Conservation (phyloP, 768 basidiomycete genomes). For the Tulasnella sp. region DNA sequence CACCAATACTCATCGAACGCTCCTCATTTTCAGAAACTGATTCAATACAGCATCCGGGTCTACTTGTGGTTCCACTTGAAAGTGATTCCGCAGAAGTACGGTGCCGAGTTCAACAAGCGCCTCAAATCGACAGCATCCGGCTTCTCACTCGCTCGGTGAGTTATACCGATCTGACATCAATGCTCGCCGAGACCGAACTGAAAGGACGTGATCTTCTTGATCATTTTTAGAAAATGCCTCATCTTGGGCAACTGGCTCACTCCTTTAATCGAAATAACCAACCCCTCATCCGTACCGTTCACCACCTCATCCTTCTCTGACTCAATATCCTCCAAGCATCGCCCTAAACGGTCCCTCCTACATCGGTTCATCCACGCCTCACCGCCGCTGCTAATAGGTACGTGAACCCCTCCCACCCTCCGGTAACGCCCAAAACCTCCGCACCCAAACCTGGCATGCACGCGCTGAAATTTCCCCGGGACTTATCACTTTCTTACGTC, state of each 20-base stretch:
- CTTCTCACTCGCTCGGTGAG: slow-evolving; percentile 73
- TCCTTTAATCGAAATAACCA: slow-evolving; percentile 70
- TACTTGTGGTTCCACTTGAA: slow-evolving; percentile 67
- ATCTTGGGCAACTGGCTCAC: slow-evolving; percentile 84
- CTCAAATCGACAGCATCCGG: slow-evolving; percentile 65
- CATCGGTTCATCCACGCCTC: slow-evolving; percentile 77
- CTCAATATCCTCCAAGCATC: slow-evolving; percentile 21
- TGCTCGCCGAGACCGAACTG: slow-evolving; percentile 8
- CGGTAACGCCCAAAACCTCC: slow-evolving; percentile 12
- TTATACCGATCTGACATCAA: slow-evolving; percentile 17
- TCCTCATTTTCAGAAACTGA: slow-evolving; percentile 64
- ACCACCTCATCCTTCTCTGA: slow-evolving; percentile 42
- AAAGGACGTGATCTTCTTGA: too few species aligned
- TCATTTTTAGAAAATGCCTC: slow-evolving; percentile 65
- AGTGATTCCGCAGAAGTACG: slow-evolving; percentile 40
- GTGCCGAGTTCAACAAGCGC: slow-evolving; percentile 57
- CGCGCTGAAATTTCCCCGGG: not conserved
- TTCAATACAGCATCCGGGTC: slow-evolving; percentile 79
- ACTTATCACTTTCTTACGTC: not conserved
- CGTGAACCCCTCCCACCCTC: not conserved
- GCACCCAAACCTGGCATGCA: not conserved
- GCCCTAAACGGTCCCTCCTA: slow-evolving; percentile 48
- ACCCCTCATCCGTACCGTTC: slow-evolving; percentile 67
- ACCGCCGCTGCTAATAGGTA: slow-evolving; percentile 69
- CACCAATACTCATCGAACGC: not conserved